Conservation (phyloP, 805 yeast species). For the Pichia occidentalis region DNA sequence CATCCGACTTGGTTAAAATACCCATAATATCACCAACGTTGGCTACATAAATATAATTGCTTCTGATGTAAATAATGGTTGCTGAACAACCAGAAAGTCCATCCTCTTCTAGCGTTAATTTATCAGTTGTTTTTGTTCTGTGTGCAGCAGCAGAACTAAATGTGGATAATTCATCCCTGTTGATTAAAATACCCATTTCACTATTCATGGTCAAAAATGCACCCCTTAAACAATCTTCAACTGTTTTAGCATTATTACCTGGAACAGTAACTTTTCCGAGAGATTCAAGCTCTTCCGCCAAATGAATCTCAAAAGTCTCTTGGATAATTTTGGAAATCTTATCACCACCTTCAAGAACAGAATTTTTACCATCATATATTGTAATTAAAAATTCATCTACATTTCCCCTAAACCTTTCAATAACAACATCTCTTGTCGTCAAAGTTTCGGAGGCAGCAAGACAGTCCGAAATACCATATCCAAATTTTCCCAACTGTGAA, state of each 20-base stretch:
- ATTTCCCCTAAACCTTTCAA: conserved; percentile 81
- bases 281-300: conserved; percentile 56
- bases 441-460: conserved; percentile 62
- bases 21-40: conserved; percentile 90
- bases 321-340: conserved; percentile 68
- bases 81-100: conserved; percentile 78
- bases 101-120: conserved; percentile 59
- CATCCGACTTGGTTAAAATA: conserved; percentile 69
- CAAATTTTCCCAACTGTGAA: conserved; percentile 64
- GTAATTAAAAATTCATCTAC: conserved; percentile 77
- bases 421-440: conserved; percentile 75
- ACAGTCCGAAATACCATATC: conserved; percentile 89
- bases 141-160: conserved; percentile 44
- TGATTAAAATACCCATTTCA: conserved; percentile 62
- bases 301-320: conserved; percentile 57
- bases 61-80: conserved; percentile 72
- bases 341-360: conserved; percentile 50
- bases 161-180: conserved; percentile 38
- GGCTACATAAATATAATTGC: conserved; percentile 65
- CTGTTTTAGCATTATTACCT: conserved; percentile 38
- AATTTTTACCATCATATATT: conserved; percentile 75
- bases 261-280: conserved; percentile 30
- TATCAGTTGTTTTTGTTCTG: conserved; percentile 42
- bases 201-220: conserved; percentile 76
- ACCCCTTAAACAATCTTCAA: conserved; percentile 72